phyloP scores from a whole-genome alignment of 305 asterid genomes.

The Galium porrigens region DNA sequence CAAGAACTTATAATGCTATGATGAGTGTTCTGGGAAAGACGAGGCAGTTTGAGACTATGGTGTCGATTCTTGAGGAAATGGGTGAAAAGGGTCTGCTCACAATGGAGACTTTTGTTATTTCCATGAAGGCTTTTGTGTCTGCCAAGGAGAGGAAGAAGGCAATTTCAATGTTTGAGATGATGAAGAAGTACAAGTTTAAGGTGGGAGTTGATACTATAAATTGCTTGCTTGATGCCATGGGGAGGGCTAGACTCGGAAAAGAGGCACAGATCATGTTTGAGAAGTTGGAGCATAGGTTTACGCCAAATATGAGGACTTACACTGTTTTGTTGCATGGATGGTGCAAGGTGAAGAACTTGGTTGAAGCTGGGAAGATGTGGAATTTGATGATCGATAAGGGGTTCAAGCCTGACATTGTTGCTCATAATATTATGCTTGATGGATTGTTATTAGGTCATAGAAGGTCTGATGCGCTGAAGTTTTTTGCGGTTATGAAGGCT shows the following conservation, averaged over 20 bases:
- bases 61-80: conserved; percentile 67
- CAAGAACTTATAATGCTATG: conserved; percentile 55
- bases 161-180: conserved; percentile 53
- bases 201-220: conserved; percentile 53
- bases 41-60: conserved; percentile 86
- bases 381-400: conserved; percentile 68
- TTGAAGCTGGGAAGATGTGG: conserved; percentile 78
- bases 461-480: conserved; percentile 45
- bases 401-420: conserved; percentile 55
- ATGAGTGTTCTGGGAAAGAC: conserved; percentile 58
- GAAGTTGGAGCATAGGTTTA: conserved; percentile 50
- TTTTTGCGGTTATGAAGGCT: conserved; percentile 61
- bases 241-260: conserved; percentile 71
- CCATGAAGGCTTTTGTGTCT: conserved; percentile 61
- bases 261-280: conserved; percentile 60
- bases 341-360: conserved; percentile 64
- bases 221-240: conserved; percentile 64
- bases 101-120: conserved; percentile 43
- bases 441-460: conserved; percentile 50
- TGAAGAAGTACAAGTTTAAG: conserved; percentile 54
- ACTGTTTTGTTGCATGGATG: conserved; percentile 67
- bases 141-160: conserved; percentile 79
- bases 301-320: conserved; percentile 50
- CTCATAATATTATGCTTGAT: conserved; percentile 70
- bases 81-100: conserved; percentile 60